These are phyloP conservation scores for Globisporangium nunn DNA, from an alignment of 352 stramenopile genomes.

Conservation along the genomic window DNA sequence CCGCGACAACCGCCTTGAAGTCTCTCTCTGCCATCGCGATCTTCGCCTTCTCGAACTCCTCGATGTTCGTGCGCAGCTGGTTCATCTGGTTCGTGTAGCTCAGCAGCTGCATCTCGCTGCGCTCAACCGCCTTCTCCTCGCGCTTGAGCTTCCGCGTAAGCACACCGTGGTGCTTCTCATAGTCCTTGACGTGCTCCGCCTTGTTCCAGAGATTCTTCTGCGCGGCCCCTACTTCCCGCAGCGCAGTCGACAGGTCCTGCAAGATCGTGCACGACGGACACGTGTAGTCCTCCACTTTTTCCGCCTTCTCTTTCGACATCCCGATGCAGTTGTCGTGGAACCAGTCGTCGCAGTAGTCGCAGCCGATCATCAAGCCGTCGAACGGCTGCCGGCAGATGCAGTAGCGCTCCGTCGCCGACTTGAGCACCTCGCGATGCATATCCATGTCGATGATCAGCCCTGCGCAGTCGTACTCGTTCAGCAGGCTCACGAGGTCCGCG, in stretches of 20 bases:
- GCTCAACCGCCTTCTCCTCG: slow-evolving; percentile 80
- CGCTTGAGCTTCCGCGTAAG: slow-evolving; percentile 75
- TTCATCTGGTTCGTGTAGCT: slow-evolving; percentile 81
- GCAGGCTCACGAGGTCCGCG: slow-evolving; percentile 47
- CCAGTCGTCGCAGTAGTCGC: slow-evolving; percentile 85
- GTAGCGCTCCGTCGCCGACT: slow-evolving; percentile 89
- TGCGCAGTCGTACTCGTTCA: slow-evolving; percentile 79
- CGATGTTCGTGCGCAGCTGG: slow-evolving; percentile 58
- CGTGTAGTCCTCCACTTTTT: slow-evolving; percentile 94
- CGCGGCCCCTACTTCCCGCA: slow-evolving; percentile 39
- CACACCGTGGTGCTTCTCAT: slow-evolving; percentile 75
- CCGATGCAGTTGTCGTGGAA: slow-evolving; percentile 88
- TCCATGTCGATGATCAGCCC: slow-evolving; percentile 79
- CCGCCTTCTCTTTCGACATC: slow-evolving; percentile 89
- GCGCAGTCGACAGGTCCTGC: slow-evolving; percentile 70
- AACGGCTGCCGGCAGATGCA: slow-evolving; percentile 89
- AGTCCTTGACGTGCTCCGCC: slow-evolving; percentile 76
- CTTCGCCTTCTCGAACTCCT: slow-evolving; percentile 69
- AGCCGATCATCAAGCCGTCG: slow-evolving; percentile 87
- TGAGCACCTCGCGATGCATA: slow-evolving; percentile 86
- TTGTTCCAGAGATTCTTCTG: slow-evolving; percentile 77
- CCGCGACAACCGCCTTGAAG: background rate
- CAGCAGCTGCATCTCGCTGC: slow-evolving; percentile 64
- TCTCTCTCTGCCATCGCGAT: background rate
- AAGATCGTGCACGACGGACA: slow-evolving; percentile 92